Conservation (phyloP, 805 yeast species). For the Blastobotrys robertii region DNA sequence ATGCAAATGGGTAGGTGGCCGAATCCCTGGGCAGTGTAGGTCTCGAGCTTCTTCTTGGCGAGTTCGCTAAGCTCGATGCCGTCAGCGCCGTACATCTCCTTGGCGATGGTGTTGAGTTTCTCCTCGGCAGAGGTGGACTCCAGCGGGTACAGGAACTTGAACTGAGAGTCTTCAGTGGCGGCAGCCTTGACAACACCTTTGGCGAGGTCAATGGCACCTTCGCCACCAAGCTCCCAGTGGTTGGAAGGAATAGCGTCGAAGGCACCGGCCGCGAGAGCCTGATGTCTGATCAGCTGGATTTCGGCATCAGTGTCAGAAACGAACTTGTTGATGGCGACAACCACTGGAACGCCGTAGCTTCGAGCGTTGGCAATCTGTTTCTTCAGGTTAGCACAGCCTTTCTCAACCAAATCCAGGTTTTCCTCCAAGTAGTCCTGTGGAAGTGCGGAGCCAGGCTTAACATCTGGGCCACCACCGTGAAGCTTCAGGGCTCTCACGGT, state of each 20-base stretch:
- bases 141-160: slow-evolving; percentile 60
- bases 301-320: slow-evolving; percentile 74
- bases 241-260: slow-evolving; percentile 79
- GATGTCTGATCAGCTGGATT: slow-evolving; percentile 65
- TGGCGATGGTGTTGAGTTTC: slow-evolving; percentile 70
- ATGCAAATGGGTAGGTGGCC: slow-evolving; percentile 89
- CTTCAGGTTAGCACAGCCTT: slow-evolving; percentile 80
- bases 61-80: slow-evolving; percentile 72
- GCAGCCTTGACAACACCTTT: slow-evolving; percentile 70
- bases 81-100: slow-evolving; percentile 87
- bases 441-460: slow-evolving; percentile 83
- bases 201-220: slow-evolving; percentile 78
- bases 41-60: slow-evolving; percentile 73
- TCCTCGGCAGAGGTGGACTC: slow-evolving; percentile 62
- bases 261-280: slow-evolving; percentile 84
- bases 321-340: slow-evolving; percentile 88
- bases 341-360: slow-evolving; percentile 82
- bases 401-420: slow-evolving; percentile 64
- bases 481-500: slow-evolving; percentile 92
- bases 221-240: slow-evolving; percentile 96
- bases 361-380: slow-evolving; percentile 85
- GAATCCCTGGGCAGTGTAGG: slow-evolving; percentile 80
- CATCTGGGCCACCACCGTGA: slow-evolving; percentile 97
- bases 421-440: slow-evolving; percentile 78
- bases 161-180: slow-evolving; percentile 38